These are phyloP conservation scores for Fusarium irregulare DNA, from an alignment of 2,329 filamentous ascomycete species.

Conservation along the genomic window DNA sequence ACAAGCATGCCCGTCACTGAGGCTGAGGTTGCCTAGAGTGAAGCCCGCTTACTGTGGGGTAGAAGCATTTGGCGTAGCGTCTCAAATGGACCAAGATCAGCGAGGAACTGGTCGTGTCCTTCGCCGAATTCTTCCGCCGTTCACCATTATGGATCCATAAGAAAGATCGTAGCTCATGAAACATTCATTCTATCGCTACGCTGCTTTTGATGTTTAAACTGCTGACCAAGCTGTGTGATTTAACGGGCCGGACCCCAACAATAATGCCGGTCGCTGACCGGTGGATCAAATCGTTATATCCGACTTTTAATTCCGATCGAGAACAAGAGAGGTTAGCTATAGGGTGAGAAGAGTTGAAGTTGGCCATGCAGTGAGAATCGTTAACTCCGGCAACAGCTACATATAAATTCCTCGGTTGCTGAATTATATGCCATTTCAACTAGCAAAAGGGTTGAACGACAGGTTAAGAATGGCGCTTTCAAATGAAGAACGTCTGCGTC, in stretches of 20 bases:
- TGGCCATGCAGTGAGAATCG: too few relatives aligned
- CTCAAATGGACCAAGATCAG: not conserved
- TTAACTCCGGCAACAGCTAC: not conserved
- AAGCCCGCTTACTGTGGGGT: conserved; percentile 3
- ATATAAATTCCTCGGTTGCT: not conserved
- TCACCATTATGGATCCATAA: too few relatives aligned
- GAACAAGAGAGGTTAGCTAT: too few relatives aligned
- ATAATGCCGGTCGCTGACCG: not conserved
- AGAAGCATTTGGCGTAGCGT: fast-evolving
- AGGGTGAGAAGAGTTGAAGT: not conserved
- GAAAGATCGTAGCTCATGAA: too few relatives aligned
- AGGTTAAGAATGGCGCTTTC: not conserved
- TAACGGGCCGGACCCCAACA: not conserved
- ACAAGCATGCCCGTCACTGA: not conserved
- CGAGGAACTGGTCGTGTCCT: too few relatives aligned
- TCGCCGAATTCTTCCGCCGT: fast-evolving
- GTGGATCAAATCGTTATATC: not conserved
- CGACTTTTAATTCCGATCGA: not conserved
- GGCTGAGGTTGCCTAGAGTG: not conserved
- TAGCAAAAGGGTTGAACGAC: not conserved
- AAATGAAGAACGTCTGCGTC: not conserved
- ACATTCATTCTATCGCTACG: not conserved
- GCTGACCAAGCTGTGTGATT: too few relatives aligned
- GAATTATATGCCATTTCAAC: not conserved
- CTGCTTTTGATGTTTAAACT: not conserved